Conservation (phyloP, 2,329 filamentous ascomycete species). For the Stagonosporopsis tanaceti region DNA sequence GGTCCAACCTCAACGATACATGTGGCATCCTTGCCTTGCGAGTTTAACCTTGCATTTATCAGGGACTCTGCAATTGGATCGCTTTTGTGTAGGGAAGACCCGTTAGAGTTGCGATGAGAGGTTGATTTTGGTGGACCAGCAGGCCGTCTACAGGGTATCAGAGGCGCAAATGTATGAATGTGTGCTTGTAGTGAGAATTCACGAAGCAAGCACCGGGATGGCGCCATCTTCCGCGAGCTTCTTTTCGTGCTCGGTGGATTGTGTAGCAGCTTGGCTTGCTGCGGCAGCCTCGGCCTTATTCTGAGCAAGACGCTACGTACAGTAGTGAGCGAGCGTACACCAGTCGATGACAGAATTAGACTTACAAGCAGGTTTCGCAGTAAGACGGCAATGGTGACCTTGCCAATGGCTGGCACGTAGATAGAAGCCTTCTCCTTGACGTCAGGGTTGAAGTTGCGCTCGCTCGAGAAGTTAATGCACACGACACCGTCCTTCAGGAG, state of each 20-base stretch:
- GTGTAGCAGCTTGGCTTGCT: slow-evolving; percentile 5
- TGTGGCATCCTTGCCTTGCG: neutral
- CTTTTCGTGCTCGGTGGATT: slow-evolving; percentile 21
- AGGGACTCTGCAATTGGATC: neutral
- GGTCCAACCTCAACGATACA: neutral
- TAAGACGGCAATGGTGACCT: slow-evolving; percentile 93
- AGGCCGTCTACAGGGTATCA: slow-evolving; percentile 42
- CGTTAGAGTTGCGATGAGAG: neutral
- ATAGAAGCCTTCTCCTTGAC: slow-evolving; percentile 97
- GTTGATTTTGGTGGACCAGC: slow-evolving; percentile 22
- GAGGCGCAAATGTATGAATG: slow-evolving; percentile 5
- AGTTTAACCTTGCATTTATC: neutral
- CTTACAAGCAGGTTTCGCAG: slow-evolving; percentile 86
- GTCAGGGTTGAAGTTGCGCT: slow-evolving; percentile 89
- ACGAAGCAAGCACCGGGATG: slow-evolving; percentile 11
- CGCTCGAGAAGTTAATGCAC: slow-evolving; percentile 98
- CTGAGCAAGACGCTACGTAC: slow-evolving; percentile 53
- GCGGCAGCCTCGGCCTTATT: slow-evolving; percentile 49
- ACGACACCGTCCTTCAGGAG: slow-evolving; percentile 88
- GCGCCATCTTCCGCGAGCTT: slow-evolving; percentile 31
- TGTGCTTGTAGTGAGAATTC: neutral
- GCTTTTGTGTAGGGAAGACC: neutral
- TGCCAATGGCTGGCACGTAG: slow-evolving; percentile 95
- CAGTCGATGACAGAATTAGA: slow-evolving; percentile 26
- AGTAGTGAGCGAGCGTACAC: neutral